Evolutionary conservation across 257 asterid species (phyloP).

Genomic region (Jacaranda copaia): DNA sequence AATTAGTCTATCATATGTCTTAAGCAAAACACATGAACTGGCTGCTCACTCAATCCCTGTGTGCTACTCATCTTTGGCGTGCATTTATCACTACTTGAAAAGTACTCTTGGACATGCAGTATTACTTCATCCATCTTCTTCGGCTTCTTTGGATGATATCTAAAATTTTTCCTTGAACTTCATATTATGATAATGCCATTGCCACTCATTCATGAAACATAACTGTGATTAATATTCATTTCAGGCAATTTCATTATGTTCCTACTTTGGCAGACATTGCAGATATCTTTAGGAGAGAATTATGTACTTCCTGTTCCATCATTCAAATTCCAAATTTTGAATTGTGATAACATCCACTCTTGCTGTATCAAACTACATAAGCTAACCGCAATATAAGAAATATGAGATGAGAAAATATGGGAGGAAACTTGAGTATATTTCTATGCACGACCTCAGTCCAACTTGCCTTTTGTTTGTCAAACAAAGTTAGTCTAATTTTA

Average conservation of each 20-base stretch:
- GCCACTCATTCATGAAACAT: neutral
- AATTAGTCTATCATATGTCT: neutral
- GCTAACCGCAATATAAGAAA: neutral
- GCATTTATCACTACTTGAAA: neutral
- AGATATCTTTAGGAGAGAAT: constrained; percentile 11
- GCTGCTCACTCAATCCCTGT: neutral
- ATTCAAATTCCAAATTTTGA: constrained; percentile 12
- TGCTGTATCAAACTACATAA: constrained; percentile 12
- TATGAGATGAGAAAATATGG: neutral
- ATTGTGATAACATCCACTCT: constrained; percentile 12
- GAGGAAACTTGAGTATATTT: neutral
- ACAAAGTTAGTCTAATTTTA: neutral
- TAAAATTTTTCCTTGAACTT: neutral
- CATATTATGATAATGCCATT: neutral
- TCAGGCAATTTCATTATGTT: neutral
- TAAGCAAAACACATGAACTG: constrained; percentile 12
- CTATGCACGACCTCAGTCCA: neutral
- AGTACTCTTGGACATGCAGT: neutral
- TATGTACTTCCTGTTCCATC: constrained; percentile 2
- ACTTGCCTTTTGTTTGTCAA: neutral
- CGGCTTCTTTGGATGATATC: constrained; percentile 1
- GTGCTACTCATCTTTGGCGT: constrained; percentile 24
- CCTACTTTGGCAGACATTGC: constrained; percentile 4
- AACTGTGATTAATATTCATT: neutral
- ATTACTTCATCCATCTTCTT: constrained; percentile 11